A percentile compares a stretch with the other conserved stretches of the same genome.
phyloP scores from a whole-genome alignment of 2,329 filamentous ascomycete species.

The Botrytis pseudocinerea region DNA sequence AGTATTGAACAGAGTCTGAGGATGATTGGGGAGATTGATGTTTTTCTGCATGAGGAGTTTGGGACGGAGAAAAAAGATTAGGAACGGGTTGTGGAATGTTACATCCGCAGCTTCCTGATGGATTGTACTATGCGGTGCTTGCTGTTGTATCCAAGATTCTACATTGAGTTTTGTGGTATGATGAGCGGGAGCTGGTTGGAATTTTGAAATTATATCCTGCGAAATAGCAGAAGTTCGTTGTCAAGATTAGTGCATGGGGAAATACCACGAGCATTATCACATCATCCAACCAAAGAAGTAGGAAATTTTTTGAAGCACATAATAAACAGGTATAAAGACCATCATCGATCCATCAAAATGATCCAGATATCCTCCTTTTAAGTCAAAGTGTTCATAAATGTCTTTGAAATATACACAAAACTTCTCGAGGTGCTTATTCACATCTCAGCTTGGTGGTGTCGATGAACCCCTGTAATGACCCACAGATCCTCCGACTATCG shows the following conservation, averaged over 20 bases:
- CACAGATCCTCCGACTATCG: neutral
- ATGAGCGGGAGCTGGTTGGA: neutral
- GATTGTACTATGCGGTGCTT: neutral
- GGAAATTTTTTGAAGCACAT: neutral
- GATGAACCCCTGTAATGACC: neutral
- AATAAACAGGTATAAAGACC: neutral
- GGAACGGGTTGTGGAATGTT: neutral
- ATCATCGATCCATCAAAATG: neutral
- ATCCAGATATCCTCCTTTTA: neutral
- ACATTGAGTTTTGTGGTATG: neutral
- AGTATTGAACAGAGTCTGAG: slow-evolving; percentile 51
- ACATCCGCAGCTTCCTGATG: neutral
- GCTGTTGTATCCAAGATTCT: neutral
- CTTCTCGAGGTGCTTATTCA: neutral
- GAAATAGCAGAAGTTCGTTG: neutral
- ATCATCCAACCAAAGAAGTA: neutral
- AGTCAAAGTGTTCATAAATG: neutral
- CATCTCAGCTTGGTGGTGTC: neutral
- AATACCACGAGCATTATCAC: neutral
- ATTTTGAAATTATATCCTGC: neutral
- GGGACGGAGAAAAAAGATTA: neutral
- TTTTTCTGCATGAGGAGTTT: slow-evolving; percentile 45
- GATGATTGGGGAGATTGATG: slow-evolving; percentile 48
- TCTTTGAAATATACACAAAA: neutral
- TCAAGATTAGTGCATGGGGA: neutral